phyloP scores from a whole-genome alignment of 2,329 filamentous ascomycete genomes.

The Huntiella abstrusa region DNA sequence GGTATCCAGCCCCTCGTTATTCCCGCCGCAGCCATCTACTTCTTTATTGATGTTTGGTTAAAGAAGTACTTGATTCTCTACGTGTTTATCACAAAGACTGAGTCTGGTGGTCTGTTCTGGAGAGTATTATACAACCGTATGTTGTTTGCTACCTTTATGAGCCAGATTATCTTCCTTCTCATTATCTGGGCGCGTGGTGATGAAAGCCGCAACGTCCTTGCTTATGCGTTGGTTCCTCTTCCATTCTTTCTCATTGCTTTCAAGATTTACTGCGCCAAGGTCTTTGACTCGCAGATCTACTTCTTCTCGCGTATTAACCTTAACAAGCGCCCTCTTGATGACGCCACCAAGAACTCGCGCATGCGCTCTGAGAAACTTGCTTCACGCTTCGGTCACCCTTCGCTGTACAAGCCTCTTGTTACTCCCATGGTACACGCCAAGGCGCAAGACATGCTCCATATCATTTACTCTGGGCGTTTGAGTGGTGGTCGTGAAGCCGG shows the following conservation, averaged over 20 bases:
- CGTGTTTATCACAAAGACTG: slow-evolving; percentile 89
- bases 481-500: slow-evolving; percentile 37
- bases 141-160: slow-evolving; percentile 60
- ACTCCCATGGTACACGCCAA: slow-evolving; percentile 92
- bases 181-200: slow-evolving; percentile 54
- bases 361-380: slow-evolving; percentile 49
- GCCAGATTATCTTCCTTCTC: slow-evolving; percentile 61
- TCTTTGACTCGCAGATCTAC: slow-evolving; percentile 62
- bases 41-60: slow-evolving; percentile 65
- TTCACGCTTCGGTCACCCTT: slow-evolving; percentile 74
- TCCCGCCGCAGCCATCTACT: slow-evolving; percentile 75
- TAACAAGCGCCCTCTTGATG: slow-evolving; percentile 15
- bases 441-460: slow-evolving; percentile 69
- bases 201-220: slow-evolving; percentile 32
- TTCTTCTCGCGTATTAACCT: slow-evolving; percentile 51
- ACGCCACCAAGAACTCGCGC: slow-evolving; percentile 20
- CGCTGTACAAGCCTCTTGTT: slow-evolving; percentile 71
- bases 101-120: slow-evolving; percentile 90
- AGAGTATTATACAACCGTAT: slow-evolving; percentile 82
- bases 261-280: slow-evolving; percentile 62
- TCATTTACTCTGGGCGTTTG: slow-evolving; percentile 68
- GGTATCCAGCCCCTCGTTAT: slow-evolving; percentile 75
- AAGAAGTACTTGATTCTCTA: slow-evolving; percentile 94
- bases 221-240: slow-evolving; percentile 53
- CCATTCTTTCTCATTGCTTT: slow-evolving; percentile 63